Conservation (phyloP, 129 eudicot genomes). For the Centella asiatica region DNA sequence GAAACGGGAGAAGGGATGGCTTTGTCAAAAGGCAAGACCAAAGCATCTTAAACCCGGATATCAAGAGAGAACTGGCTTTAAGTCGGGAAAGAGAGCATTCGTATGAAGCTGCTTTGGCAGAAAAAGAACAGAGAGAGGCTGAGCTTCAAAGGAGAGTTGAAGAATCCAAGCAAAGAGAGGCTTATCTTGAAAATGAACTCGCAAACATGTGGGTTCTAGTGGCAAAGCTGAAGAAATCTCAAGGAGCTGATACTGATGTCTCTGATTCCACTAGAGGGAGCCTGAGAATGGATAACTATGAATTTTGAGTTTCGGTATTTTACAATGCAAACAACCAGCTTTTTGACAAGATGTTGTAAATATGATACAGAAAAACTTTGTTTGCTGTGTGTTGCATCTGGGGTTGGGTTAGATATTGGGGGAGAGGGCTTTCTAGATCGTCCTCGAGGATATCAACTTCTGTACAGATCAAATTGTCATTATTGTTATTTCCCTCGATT, state of each 20-base stretch:
- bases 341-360: constrained; percentile 10
- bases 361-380: constrained; percentile 7
- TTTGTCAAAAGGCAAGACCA: constrained; percentile 53
- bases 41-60: constrained; percentile 35
- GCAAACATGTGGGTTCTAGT: constrained; percentile 98
- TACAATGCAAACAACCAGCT: constrained; percentile 12
- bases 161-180: constrained; percentile 83
- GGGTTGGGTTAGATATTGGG: constrained; percentile 25
- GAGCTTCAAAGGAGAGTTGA: constrained; percentile 61
- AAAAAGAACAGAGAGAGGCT: constrained; percentile 60
- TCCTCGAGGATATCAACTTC: not conserved
- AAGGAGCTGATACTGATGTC: constrained; percentile 41
- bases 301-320: constrained; percentile 27
- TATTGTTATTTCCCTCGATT: not conserved
- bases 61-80: constrained; percentile 70
- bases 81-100: constrained; percentile 72
- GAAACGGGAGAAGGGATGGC: constrained; percentile 59
- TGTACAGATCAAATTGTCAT: constrained; percentile 21
- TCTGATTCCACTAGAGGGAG: constrained; percentile 40
- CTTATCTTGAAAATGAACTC: constrained; percentile 89
- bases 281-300: constrained; percentile 21
- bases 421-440: constrained; percentile 15
- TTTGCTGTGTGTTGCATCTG: constrained; percentile 19
- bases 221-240: constrained; percentile 77
- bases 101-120: constrained; percentile 65